These are phyloP conservation scores for Trypanosoma vivax DNA, from an alignment of 208 protist species.

Conservation along the genomic window DNA sequence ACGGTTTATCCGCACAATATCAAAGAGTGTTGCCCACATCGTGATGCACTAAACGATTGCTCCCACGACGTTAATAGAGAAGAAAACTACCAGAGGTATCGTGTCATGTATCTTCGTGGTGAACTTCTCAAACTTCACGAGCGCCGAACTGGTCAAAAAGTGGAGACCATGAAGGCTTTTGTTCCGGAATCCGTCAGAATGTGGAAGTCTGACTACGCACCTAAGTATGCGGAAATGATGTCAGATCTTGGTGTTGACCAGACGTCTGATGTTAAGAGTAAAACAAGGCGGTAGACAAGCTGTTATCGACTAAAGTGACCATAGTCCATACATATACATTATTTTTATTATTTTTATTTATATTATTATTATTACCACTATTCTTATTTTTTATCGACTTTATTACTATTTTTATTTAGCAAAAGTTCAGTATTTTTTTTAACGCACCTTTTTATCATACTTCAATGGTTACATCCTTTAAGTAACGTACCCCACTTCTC, in stretches of 20 bases:
- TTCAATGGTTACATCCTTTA: no score
- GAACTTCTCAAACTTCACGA: constrained; percentile 80
- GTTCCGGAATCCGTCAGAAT: constrained; percentile 63
- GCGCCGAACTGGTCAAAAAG: constrained; percentile 44
- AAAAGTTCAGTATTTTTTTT: no score
- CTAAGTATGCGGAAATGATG: constrained; percentile 84
- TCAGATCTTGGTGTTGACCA: constrained; percentile 41
- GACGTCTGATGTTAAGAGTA: neutral
- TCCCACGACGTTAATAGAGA: constrained; percentile 74
- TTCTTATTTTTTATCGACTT: constrained; percentile 4
- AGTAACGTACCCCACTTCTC: no score
- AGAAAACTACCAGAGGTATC: constrained; percentile 79
- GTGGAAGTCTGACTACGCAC: constrained; percentile 80
- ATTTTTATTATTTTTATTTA: no score
- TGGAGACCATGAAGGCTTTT: constrained; percentile 70
- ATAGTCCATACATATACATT: no score
- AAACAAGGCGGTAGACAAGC: neutral
- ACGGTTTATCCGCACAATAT: constrained; percentile 47
- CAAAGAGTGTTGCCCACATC: constrained; percentile 64
- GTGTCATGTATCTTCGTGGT: constrained; percentile 75
- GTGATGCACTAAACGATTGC: constrained; percentile 83
- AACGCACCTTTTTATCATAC: no score
- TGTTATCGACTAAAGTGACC: neutral
- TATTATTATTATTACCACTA: constrained; percentile 4
- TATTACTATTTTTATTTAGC: constrained; percentile 4